phyloP scores from a whole-genome alignment of 495 filamentous ascomycete genomes.

The Podospora pseudopauciseta region DNA sequence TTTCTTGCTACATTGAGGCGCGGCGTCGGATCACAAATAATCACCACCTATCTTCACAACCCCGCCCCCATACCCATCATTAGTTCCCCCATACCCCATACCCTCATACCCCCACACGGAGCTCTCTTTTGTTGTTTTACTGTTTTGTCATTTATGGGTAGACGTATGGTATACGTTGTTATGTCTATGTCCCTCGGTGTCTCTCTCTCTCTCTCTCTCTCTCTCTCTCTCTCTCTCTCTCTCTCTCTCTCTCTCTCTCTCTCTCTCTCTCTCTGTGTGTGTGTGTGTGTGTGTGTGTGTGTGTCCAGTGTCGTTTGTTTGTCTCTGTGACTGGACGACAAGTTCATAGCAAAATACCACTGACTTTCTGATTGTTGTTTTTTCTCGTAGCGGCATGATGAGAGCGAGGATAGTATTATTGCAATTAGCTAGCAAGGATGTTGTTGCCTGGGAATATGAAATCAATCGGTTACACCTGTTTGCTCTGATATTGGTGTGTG shows the following conservation, averaged over 20 bases:
- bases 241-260: background rate
- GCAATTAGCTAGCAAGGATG: background rate
- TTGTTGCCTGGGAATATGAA: background rate
- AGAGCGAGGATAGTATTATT: background rate
- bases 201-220: background rate
- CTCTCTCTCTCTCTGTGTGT: no score
- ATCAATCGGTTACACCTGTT: background rate
- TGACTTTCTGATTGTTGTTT: background rate
- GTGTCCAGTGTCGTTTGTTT: background rate
- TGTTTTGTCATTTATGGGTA: background rate
- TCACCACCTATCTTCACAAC: background rate
- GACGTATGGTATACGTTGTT: conserved; percentile 4
- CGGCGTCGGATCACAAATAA: background rate
- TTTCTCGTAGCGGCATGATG: background rate
- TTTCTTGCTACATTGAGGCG: background rate
- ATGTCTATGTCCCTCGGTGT: background rate
- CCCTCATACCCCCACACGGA: background rate
- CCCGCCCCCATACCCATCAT: no score
- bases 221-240: no score
- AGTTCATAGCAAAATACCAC: background rate
- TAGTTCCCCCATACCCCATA: background rate
- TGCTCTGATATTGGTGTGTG: background rate
- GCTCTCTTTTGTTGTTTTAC: conserved; percentile 4
- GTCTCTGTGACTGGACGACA: background rate
- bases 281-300: no score